Percentiles rank a stretch among this genome's conserved stretches.
phyloP scores from a whole-genome alignment of 257 asterid species.

The Nicotiana benthamiana region DNA sequence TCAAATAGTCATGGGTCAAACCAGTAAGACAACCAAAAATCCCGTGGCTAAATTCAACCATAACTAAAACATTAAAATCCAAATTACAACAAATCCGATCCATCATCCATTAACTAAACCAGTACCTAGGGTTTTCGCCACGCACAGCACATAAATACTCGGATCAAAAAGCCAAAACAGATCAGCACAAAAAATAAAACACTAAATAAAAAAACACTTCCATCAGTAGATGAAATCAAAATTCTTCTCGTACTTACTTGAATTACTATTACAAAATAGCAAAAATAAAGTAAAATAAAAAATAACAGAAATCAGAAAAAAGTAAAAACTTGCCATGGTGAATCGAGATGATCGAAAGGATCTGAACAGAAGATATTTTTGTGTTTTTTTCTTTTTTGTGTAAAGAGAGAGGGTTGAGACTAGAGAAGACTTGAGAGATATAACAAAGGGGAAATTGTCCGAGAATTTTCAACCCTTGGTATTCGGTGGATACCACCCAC shows the following conservation, averaged over 20 bases:
- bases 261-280: background rate
- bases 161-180: background rate
- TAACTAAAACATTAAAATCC: no score
- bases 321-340: background rate
- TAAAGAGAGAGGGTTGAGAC: background rate
- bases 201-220: background rate
- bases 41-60: background rate
- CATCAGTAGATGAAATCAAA: background rate
- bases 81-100: background rate
- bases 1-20: background rate
- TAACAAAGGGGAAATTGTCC: background rate
- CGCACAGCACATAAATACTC: background rate
- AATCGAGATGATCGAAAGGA: background rate
- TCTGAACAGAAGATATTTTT: background rate
- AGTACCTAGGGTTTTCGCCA: background rate
- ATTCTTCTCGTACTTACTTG: background rate
- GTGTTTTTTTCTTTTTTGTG: background rate
- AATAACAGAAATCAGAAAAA: background rate
- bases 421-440: background rate
- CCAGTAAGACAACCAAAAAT: background rate
- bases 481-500: constrained; percentile 1
- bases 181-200: background rate
- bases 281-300: background rate
- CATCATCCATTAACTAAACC: background rate
- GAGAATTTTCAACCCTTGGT: background rate